A percentile compares a stretch with the other conserved stretches of the same genome.
These are phyloP conservation scores for Aegilops sharonensis DNA, from an alignment of 176 grass and related monocot genomes.

Conservation along the genomic window DNA sequence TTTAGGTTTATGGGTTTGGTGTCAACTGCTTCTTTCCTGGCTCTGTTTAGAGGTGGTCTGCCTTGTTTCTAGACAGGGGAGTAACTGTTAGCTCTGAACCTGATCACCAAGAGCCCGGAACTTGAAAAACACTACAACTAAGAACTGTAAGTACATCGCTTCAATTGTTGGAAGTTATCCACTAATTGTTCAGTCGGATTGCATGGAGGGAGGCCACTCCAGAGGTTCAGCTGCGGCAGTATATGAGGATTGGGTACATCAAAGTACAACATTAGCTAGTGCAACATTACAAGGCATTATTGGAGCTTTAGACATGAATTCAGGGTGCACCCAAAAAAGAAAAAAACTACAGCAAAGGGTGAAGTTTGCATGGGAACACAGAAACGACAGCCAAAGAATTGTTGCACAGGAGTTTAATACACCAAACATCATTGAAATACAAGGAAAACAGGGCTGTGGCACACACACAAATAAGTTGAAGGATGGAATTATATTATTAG, in stretches of 20 bases:
- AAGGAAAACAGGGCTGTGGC: not conserved
- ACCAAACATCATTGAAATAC: not conserved
- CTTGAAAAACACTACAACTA: not conserved
- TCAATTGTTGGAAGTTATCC: too few relatives aligned
- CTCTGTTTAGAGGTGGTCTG: not conserved
- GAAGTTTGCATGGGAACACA: not conserved
- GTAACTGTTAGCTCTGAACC: not conserved
- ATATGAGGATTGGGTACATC: not conserved
- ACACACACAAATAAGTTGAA: not conserved
- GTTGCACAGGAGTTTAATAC: not conserved
- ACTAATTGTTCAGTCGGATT: too few relatives aligned
- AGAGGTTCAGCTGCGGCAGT: too few relatives aligned
- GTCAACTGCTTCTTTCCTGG: not conserved
- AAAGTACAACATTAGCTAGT: not conserved
- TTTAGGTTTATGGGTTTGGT: not conserved
- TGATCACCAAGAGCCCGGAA: not conserved
- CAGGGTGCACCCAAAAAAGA: not conserved
- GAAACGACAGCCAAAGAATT: not conserved
- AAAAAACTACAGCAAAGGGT: not conserved
- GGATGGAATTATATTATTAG: conserved; percentile 28
- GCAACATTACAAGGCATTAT: not conserved
- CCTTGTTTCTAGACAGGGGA: not conserved
- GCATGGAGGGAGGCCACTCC: too few relatives aligned
- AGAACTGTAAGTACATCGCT: too few relatives aligned
- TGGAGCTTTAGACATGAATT: not conserved